phyloP scores from a whole-genome alignment of 2,329 filamentous ascomycete genomes.

The Rhynchosporium secalis region DNA sequence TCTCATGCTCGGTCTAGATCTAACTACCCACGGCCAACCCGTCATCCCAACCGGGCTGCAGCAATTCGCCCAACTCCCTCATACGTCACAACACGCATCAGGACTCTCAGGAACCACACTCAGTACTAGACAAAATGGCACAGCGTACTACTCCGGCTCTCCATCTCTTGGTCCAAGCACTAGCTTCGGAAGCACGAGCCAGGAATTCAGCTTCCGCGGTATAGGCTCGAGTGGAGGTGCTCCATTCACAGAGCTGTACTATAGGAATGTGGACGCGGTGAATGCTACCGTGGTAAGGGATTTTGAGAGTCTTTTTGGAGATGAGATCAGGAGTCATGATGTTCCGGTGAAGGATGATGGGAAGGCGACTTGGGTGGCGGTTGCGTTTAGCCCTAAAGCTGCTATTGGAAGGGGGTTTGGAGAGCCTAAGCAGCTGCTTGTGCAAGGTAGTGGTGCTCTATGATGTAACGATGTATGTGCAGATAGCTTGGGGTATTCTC shows the following conservation, averaged over 20 bases:
- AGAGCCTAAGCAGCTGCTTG: slow-evolving; percentile 30
- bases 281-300: slow-evolving; percentile 56
- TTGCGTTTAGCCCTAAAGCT: slow-evolving; percentile 38
- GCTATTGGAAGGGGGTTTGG: slow-evolving; percentile 42
- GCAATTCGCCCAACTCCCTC: slow-evolving; percentile 47
- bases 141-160: slow-evolving; percentile 53
- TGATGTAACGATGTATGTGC: slow-evolving; percentile 2
- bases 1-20: slow-evolving; percentile 51
- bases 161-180: slow-evolving; percentile 48
- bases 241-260: slow-evolving; percentile 46
- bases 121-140: slow-evolving; percentile 57
- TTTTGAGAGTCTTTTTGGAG: slow-evolving; percentile 43
- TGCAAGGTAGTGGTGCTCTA: slow-evolving; percentile 25
- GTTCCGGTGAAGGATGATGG: slow-evolving; percentile 13
- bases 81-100: slow-evolving; percentile 28
- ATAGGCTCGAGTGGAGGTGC: slow-evolving; percentile 40
- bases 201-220: slow-evolving; percentile 54
- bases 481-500: not conserved
- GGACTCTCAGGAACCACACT: slow-evolving; percentile 45
- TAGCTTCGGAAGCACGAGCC: slow-evolving; percentile 56
- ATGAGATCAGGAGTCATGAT: slow-evolving; percentile 24
- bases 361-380: slow-evolving; percentile 21
- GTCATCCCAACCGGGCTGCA: slow-evolving; percentile 63
- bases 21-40: slow-evolving; percentile 46
- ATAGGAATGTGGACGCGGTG: slow-evolving; percentile 53